A percentile compares a stretch with the other conserved stretches of the same genome.
These are phyloP conservation scores for Chaetomium globosum DNA, from an alignment of 2,329 filamentous ascomycete genomes.

Conservation along the genomic window DNA sequence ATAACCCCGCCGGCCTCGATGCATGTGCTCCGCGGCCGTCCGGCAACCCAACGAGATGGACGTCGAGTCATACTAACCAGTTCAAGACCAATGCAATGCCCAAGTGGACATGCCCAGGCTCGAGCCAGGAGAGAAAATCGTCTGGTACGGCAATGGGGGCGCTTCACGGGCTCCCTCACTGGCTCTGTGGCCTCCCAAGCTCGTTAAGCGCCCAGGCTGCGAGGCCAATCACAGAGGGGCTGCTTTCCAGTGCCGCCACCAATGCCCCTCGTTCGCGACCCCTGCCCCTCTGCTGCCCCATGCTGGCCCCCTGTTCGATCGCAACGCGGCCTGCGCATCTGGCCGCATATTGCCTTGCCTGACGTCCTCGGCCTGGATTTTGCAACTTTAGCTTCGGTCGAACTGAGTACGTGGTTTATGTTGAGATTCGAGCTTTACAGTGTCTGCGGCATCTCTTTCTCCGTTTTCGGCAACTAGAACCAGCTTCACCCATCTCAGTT, in stretches of 20 bases:
- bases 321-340: constrained; percentile 36
- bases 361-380: constrained; percentile 16
- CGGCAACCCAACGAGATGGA: constrained; percentile 13
- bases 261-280: constrained; percentile 10
- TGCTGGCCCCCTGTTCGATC: constrained; percentile 29
- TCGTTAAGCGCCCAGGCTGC: constrained; percentile 35
- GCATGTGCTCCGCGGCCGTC: constrained; percentile 5
- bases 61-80: constrained; percentile 7
- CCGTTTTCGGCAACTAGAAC: constrained; percentile 6
- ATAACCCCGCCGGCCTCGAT: not conserved
- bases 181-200: constrained; percentile 26
- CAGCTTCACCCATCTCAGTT: not conserved
- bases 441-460: constrained; percentile 14
- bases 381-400: constrained; percentile 20
- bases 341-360: constrained; percentile 40
- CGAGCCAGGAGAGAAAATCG: constrained; percentile 22
- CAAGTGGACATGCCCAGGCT: not conserved
- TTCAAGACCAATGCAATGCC: constrained; percentile 19
- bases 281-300: constrained; percentile 20
- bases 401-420: not conserved
- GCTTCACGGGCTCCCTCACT: constrained; percentile 33
- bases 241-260: constrained; percentile 28
- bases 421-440: not conserved
- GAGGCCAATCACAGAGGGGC: constrained; percentile 36
- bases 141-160: constrained; percentile 26